These are phyloP conservation scores for Penicillium nordicum DNA, from an alignment of 2,329 filamentous ascomycete genomes.

Conservation along the genomic window DNA sequence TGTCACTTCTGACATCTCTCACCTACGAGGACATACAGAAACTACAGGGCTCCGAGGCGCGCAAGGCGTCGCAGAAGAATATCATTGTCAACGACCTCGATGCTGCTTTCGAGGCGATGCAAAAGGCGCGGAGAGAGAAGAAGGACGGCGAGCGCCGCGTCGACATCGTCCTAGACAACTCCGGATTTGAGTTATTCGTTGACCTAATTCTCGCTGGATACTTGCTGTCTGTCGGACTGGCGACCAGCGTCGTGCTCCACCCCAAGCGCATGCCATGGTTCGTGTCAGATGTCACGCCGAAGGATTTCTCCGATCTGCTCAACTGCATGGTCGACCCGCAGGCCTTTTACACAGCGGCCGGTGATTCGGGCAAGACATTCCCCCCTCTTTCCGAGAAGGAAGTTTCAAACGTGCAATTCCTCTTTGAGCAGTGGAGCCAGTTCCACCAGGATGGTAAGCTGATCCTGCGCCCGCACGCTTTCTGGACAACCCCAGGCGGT, in stretches of 20 bases:
- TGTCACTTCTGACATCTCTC: constrained; percentile 83
- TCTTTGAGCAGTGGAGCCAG: constrained; percentile 77
- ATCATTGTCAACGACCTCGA: constrained; percentile 84
- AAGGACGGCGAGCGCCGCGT: constrained; percentile 68
- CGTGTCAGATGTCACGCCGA: constrained; percentile 87
- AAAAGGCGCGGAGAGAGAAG: constrained; percentile 51
- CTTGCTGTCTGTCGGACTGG: constrained; percentile 76
- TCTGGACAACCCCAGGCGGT: constrained; percentile 86
- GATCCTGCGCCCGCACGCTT: constrained; percentile 75
- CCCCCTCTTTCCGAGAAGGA: constrained; percentile 65
- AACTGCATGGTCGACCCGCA: constrained; percentile 74
- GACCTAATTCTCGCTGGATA: constrained; percentile 91
- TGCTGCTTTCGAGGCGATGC: constrained; percentile 56
- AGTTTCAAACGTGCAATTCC: constrained; percentile 62
- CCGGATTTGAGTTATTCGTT: constrained; percentile 95
- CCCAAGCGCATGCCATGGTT: constrained; percentile 98
- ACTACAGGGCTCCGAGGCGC: constrained; percentile 81
- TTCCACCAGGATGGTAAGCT: constrained; percentile 82
- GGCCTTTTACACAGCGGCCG: constrained; percentile 74
- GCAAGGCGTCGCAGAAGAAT: constrained; percentile 84
- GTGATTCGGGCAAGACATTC: constrained; percentile 57
- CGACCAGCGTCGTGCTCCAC: constrained; percentile 81
- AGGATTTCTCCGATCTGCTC: constrained; percentile 79
- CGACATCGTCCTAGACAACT: constrained; percentile 95
- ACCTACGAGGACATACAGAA: constrained; percentile 97